Evolutionary conservation across 345 rosid species (phyloP).

Genomic region (Eucalyptus erythrocorys): DNA sequence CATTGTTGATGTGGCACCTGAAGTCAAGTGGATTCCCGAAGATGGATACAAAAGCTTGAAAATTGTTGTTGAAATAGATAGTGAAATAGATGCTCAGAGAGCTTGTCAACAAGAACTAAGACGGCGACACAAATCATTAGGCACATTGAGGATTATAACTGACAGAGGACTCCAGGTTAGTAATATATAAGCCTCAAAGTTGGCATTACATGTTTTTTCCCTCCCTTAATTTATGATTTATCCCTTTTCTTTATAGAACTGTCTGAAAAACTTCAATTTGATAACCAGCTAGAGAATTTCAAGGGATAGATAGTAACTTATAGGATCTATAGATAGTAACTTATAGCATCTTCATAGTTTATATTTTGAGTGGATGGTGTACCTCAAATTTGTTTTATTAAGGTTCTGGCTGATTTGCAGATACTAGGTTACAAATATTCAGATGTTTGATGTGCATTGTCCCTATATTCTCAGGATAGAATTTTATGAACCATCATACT

Average conservation of each 20-base stretch:
- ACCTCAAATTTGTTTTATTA: not conserved
- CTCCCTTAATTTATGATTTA: not conserved
- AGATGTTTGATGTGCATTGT: not conserved
- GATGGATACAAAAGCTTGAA: slow-evolving; percentile 76
- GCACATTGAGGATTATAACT: slow-evolving; percentile 51
- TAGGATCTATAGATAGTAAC: not conserved
- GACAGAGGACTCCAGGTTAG: slow-evolving; percentile 86
- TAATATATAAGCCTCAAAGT: not conserved
- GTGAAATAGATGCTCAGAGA: slow-evolving; percentile 57
- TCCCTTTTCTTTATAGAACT: not conserved
- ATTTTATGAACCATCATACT: not conserved
- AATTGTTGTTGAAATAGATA: slow-evolving; percentile 81
- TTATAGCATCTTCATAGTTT: not conserved
- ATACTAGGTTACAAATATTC: not conserved
- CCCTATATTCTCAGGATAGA: not conserved
- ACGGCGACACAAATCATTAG: slow-evolving; percentile 71
- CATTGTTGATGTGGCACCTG: slow-evolving; percentile 83
- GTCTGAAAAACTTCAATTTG: not conserved
- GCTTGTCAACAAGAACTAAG: slow-evolving; percentile 70
- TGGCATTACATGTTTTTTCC: not conserved
- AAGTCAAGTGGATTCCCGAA: slow-evolving; percentile 75
- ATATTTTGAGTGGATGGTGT: not conserved
- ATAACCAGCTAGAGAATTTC: not conserved
- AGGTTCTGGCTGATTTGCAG: not conserved
- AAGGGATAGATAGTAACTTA: not conserved